phyloP scores from a whole-genome alignment of 345 rosid genomes.

The Hibiscus tridactylites region DNA sequence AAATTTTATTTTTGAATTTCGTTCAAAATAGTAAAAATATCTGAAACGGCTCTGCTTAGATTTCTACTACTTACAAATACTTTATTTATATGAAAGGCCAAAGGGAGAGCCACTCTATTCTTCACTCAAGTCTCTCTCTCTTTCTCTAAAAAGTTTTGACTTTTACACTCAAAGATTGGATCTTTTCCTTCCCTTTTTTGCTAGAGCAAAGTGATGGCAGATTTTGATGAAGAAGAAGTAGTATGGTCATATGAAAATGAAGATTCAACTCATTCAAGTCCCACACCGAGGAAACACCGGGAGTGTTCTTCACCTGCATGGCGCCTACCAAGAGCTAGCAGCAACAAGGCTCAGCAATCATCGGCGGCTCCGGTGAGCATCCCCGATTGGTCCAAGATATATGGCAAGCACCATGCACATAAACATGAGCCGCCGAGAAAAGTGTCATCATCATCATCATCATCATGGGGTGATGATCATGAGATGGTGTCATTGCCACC shows the following conservation, averaged over 20 bases:
- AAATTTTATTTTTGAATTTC: too few species aligned
- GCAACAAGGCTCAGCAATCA: conserved; percentile 34
- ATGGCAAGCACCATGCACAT: conserved; percentile 32
- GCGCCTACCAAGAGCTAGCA: conserved; percentile 19
- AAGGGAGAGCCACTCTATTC: neutral
- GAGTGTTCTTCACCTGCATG: conserved; percentile 38
- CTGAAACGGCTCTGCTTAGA: too few species aligned
- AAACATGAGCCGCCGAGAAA: neutral
- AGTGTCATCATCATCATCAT: too few species aligned
- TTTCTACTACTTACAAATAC: neutral
- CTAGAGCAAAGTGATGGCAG: conserved; percentile 23
- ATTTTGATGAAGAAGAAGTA: conserved; percentile 65
- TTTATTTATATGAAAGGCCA: conserved; percentile 18
- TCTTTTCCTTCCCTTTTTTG: neutral
- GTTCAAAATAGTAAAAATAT: too few species aligned
- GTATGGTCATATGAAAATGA: conserved; percentile 41
- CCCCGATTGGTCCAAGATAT: conserved; percentile 93
- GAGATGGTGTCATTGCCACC: conserved; percentile 86
- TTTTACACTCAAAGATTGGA: neutral
- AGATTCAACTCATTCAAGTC: conserved; percentile 4
- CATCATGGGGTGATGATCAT: conserved; percentile 18
- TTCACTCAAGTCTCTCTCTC: neutral
- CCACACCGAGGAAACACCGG: conserved; percentile 28
- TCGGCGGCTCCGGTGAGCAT: conserved; percentile 68
- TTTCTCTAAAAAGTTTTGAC: neutral